Conservation (phyloP, 352 stramenopile species). For the Globisporangium parvum region DNA sequence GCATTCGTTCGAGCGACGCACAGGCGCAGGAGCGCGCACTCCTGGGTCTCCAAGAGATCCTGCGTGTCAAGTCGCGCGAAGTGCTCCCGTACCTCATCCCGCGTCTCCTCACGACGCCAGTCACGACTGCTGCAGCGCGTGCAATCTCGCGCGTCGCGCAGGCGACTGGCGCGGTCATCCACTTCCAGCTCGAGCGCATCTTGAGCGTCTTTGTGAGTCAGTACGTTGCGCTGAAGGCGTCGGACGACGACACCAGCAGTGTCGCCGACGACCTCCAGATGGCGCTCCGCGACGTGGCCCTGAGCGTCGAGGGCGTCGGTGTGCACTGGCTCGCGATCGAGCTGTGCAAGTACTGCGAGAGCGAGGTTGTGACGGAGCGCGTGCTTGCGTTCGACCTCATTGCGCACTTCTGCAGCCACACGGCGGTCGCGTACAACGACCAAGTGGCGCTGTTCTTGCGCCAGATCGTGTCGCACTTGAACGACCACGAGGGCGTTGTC, state of each 20-base stretch:
- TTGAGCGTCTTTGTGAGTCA: slow-evolving; percentile 81
- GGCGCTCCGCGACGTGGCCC: slow-evolving; percentile 64
- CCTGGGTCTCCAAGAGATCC: slow-evolving; percentile 96
- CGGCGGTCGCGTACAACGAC: slow-evolving; percentile 88
- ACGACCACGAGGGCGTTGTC: slow-evolving; percentile 88
- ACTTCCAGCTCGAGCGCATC: slow-evolving; percentile 95
- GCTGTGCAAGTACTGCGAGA: slow-evolving; percentile 93
- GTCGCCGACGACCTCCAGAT: slow-evolving; percentile 64
- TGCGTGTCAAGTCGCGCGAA: slow-evolving; percentile 94
- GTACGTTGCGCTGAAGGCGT: slow-evolving; percentile 44
- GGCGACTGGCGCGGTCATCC: slow-evolving; percentile 91
- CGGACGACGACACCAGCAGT: slow-evolving; percentile 16
- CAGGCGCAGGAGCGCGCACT: slow-evolving; percentile 86
- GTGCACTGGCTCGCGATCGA: slow-evolving; percentile 94
- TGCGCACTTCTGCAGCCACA: slow-evolving; percentile 84
- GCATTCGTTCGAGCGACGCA: slow-evolving; percentile 76
- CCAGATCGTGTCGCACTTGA: slow-evolving; percentile 95
- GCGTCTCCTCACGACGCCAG: slow-evolving; percentile 89
- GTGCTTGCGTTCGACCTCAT: slow-evolving; percentile 91
- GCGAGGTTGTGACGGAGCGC: slow-evolving; percentile 81
- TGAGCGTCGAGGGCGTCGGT: slow-evolving; percentile 85
- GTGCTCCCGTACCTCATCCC: slow-evolving; percentile 97
- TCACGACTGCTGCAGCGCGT: slow-evolving; percentile 86
- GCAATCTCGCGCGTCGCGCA: slow-evolving; percentile 92
- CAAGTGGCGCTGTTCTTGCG: slow-evolving; percentile 94